Conservation (phyloP, 768 basidiomycete species). For the Ephemerocybe angulata region DNA sequence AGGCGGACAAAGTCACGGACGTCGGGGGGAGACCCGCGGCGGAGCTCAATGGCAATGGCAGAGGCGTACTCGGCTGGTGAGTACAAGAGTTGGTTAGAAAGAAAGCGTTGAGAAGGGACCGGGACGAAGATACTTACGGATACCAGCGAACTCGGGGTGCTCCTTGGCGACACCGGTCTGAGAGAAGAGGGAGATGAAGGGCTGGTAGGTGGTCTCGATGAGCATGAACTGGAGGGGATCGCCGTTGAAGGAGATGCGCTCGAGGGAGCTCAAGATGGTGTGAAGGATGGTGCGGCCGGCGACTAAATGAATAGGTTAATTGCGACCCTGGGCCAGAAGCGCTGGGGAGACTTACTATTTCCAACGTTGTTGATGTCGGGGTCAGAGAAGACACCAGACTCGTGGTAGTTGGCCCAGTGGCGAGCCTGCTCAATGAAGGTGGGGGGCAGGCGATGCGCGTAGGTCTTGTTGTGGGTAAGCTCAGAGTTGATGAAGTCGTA, state of each 20-base stretch:
- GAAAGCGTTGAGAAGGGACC: no score
- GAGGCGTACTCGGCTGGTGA: slow-evolving; percentile 67
- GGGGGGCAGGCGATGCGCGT: slow-evolving; percentile 77
- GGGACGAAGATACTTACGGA: slow-evolving; percentile 49
- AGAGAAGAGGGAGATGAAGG: slow-evolving; percentile 86
- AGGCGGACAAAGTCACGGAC: slow-evolving; percentile 78
- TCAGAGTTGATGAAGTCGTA: slow-evolving; percentile 77
- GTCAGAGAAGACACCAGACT: slow-evolving; percentile 69
- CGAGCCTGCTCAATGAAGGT: slow-evolving; percentile 71
- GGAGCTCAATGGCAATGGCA: slow-evolving; percentile 75
- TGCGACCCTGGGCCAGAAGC: background rate
- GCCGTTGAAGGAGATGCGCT: slow-evolving; percentile 74
- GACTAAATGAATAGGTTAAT: slow-evolving; percentile 41
- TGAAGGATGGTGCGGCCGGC: slow-evolving; percentile 78
- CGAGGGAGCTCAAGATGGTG: slow-evolving; percentile 66
- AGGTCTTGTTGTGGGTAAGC: slow-evolving; percentile 78
- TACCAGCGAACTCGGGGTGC: slow-evolving; percentile 55
- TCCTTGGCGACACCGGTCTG: slow-evolving; percentile 60
- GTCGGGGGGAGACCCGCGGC: slow-evolving; percentile 70
- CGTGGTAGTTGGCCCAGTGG: slow-evolving; percentile 75
- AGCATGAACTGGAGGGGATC: slow-evolving; percentile 78
- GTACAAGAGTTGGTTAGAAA: no score
- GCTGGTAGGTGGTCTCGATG: slow-evolving; percentile 82
- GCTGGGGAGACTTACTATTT: slow-evolving; percentile 55
- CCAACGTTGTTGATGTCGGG: slow-evolving; percentile 61